phyloP scores from a whole-genome alignment of 306 rosid species.

The Prunus kanzakura region DNA sequence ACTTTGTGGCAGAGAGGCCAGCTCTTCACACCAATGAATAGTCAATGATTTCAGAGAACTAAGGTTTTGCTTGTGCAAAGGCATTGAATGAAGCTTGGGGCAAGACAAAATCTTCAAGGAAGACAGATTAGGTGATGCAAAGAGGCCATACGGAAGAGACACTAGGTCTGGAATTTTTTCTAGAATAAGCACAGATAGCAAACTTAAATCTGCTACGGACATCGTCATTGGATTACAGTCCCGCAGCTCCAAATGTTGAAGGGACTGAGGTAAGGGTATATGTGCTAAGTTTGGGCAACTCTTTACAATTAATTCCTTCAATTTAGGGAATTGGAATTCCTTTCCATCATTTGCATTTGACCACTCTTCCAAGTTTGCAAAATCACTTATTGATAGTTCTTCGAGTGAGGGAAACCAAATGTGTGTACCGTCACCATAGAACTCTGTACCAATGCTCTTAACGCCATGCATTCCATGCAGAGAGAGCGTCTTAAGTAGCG shows the following conservation, averaged over 20 bases:
- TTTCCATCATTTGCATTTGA: too few species aligned
- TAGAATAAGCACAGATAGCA: neutral
- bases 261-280: neutral
- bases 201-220: neutral
- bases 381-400: too few species aligned
- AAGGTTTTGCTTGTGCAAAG: neutral
- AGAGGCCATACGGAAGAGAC: neutral
- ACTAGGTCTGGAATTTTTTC: neutral
- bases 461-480: too few species aligned
- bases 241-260: constrained; percentile 9
- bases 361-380: too few species aligned
- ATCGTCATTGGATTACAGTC: neutral
- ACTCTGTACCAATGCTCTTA: too few species aligned
- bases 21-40: constrained; percentile 5
- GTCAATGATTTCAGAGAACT: constrained; percentile 12
- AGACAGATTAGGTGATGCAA: neutral
- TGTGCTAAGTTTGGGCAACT: neutral
- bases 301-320: neutral
- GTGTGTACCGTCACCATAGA: too few species aligned
- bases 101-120: constrained; percentile 8
- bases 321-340: too few species aligned
- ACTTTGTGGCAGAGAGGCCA: constrained; percentile 1
- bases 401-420: too few species aligned
- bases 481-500: too few species aligned
- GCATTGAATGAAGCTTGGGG: constrained; percentile 2